These are phyloP conservation scores for Solanum appendiculatum DNA, from an alignment of 257 asterid genomes.

Conservation along the genomic window DNA sequence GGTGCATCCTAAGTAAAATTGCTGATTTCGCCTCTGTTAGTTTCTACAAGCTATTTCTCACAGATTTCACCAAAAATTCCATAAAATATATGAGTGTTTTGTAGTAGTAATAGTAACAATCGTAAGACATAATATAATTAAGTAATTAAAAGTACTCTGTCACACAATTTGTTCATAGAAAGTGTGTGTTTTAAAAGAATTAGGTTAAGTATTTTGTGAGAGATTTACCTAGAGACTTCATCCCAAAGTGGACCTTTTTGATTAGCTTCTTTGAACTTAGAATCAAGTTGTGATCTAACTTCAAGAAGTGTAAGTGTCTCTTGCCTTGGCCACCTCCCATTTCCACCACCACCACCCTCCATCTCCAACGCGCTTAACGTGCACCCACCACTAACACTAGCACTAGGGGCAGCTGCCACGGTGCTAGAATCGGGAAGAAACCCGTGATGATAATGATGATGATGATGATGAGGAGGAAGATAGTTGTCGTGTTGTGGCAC, in stretches of 20 bases:
- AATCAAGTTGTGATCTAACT: slow-evolving; percentile 84
- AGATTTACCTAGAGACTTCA: slow-evolving; percentile 73
- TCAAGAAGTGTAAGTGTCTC: slow-evolving; percentile 98
- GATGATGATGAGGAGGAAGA: not conserved
- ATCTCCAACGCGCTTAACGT: slow-evolving; percentile 30
- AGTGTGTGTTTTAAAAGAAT: not conserved
- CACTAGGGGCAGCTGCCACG: not conserved
- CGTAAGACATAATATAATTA: not conserved
- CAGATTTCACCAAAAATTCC: not conserved
- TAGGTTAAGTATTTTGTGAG: not conserved
- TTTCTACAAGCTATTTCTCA: not conserved
- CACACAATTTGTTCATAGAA: not conserved
- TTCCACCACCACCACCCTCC: slow-evolving; percentile 39
- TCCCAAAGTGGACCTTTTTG: slow-evolving; percentile 98
- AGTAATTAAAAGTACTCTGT: not conserved
- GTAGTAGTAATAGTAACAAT: not conserved
- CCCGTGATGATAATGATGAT: slow-evolving; percentile 13
- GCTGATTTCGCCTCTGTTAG: not conserved
- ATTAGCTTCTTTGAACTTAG: slow-evolving; percentile 87
- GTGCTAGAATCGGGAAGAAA: slow-evolving; percentile 38
- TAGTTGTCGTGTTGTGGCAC: not conserved
- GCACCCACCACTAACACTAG: not conserved
- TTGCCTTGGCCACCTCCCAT: slow-evolving; percentile 95
- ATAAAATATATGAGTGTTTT: not conserved
- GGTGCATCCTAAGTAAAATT: fast-evolving